Base-by-base conservation (phyloP, 257 asterid species). In the Solanum lignicaule region DNA sequence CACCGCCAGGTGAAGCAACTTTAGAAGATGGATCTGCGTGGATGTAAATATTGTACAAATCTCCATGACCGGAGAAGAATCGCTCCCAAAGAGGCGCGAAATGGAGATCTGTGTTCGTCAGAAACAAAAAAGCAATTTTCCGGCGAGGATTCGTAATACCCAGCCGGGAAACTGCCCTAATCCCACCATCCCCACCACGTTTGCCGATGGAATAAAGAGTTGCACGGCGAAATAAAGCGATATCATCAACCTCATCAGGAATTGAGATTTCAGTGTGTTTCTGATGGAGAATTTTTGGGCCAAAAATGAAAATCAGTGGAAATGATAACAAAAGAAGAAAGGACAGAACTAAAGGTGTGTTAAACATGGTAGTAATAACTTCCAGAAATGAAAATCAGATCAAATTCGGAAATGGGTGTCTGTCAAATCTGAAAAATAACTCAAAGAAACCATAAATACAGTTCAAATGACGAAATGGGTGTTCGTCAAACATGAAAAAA, bases 61-160 rank as follows among this genome's bases (percentile, higher is more conserved):
- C 68, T 23, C 81, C 83, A 55, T 90, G 90, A 73, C 78, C 83
- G 0, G 87, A 18, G 89, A 95, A 95, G 91, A 95, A 95, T 23
- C 38, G 88, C 41, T 95, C 91, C 98, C 98, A 95, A 2, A 95
- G 90, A 1, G 96, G 94, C 3, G 98, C 95, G 76, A 95, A 95
- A 89, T 92, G 93, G 82, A 95, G 94, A 76, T 91, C 93, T 23
- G 96, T 86, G 86, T 95, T 92, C 55, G 98, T 95, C 35, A 95
- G 92, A 84, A 94, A 95, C 81, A 95, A 90, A 93, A 94, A 95
- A 7, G 98, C 98, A 71, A 95, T 92, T 88, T 94, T 94, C 79
- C 94, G 98, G 4, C 78, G 88, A 0, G 87, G 73, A 23, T 48
- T 83, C 60, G 92, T n/a, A 87, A 93, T 31, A 72, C 87, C 89